Percentiles rank a stretch among this genome's conserved stretches.
Evolutionary conservation across 768 basidiomycete genomes (phyloP).

Genomic region (Pulveroboletus ravenelii): DNA sequence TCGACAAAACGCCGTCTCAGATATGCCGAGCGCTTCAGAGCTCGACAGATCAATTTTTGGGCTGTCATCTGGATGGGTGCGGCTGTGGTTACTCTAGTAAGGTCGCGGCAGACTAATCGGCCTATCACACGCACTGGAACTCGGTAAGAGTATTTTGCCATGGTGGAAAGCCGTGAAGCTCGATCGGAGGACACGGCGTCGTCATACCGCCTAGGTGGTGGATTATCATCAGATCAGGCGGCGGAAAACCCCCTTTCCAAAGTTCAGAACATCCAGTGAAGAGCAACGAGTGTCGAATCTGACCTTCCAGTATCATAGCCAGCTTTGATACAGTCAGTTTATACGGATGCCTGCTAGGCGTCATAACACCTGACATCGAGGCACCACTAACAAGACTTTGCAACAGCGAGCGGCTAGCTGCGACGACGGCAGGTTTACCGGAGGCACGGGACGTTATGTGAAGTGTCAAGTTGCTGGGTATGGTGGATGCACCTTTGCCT

Average conservation of each 20-base stretch:
- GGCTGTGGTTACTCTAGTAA: conserved; percentile 12
- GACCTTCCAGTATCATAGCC: conserved; percentile 57
- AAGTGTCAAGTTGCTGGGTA: conserved; percentile 37
- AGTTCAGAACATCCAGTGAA: conserved; percentile 22
- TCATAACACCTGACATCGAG: neutral
- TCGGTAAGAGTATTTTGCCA: conserved; percentile 85
- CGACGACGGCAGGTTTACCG: conserved; percentile 62
- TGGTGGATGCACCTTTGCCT: conserved; percentile 10
- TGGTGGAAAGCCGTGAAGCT: conserved; percentile 74
- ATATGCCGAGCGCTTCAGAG: conserved; percentile 24
- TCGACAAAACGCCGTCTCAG: conserved; percentile 56
- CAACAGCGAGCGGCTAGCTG: conserved; percentile 46
- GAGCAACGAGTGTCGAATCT: conserved; percentile 9
- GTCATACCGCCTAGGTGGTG: conserved; percentile 47
- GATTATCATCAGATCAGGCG: conserved; percentile 76
- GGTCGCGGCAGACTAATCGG: neutral
- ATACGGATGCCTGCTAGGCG: conserved; percentile 18
- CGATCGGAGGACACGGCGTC: conserved; percentile 43
- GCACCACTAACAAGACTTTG: conserved; percentile 13
- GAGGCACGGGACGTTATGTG: conserved; percentile 55
- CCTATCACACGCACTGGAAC: conserved; percentile 53
- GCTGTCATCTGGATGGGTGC: conserved; percentile 18
- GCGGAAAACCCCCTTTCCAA: conserved; percentile 49
- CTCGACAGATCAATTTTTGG: neutral
- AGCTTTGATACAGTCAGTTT: conserved; percentile 43